Evolutionary conservation across 2,329 filamentous ascomycete genomes (phyloP).

Genomic region (Alternaria longipes): DNA sequence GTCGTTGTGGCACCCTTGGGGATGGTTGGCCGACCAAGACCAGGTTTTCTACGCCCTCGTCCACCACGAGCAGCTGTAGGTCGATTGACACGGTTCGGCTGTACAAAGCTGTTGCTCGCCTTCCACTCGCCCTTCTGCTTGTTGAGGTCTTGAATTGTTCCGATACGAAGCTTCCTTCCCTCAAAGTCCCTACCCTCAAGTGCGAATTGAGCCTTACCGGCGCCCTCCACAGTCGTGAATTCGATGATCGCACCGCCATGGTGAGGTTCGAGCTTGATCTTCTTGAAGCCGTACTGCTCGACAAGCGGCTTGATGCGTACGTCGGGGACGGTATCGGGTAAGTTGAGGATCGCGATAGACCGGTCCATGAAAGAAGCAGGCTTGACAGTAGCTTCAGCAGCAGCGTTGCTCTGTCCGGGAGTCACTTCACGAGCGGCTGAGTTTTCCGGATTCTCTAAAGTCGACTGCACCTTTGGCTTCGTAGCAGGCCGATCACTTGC

Average conservation of each 20-base stretch:
- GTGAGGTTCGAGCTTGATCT: constrained; percentile 80
- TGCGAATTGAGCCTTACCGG: constrained; percentile 72
- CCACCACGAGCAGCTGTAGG: constrained; percentile 37
- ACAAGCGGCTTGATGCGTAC: constrained; percentile 78
- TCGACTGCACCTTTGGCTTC: constrained; percentile 58
- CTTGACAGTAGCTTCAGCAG: constrained; percentile 30
- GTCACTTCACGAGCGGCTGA: constrained; percentile 50
- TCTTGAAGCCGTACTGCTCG: constrained; percentile 76
- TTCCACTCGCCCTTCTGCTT: constrained; percentile 51
- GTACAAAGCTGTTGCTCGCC: constrained; percentile 46
- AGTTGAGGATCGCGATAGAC: constrained; percentile 81
- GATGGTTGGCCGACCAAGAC: constrained; percentile 41
- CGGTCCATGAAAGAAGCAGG: constrained; percentile 60
- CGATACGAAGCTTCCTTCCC: constrained; percentile 55
- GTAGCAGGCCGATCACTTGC: constrained; percentile 55
- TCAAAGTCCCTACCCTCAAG: constrained; percentile 52
- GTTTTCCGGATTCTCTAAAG: constrained; percentile 56
- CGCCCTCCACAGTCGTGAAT: constrained; percentile 73
- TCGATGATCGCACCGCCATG: constrained; percentile 89
- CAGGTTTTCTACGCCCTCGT: constrained; percentile 40
- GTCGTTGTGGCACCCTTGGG: constrained; percentile 24
- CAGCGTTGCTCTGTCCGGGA: constrained; percentile 32
- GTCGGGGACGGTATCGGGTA: constrained; percentile 93
- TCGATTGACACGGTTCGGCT: constrained; percentile 39
- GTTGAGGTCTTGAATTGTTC: constrained; percentile 61